Evolutionary conservation across 2,329 filamentous ascomycete genomes (phyloP).

Genomic region (Aspergillus aculeatus): DNA sequence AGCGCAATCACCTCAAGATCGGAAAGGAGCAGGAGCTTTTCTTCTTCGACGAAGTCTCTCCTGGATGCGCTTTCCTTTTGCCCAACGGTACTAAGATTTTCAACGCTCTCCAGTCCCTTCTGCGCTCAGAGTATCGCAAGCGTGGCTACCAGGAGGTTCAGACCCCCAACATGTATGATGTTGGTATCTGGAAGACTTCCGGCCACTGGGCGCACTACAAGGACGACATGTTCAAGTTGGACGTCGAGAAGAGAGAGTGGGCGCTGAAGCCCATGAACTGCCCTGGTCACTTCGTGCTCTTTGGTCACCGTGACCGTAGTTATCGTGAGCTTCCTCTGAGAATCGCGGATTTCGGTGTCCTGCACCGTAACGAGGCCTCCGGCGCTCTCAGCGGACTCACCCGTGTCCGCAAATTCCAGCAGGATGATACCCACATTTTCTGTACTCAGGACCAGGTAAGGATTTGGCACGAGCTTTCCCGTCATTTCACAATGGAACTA

Average conservation of each 20-base stretch:
- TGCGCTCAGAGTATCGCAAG: conserved; percentile 86
- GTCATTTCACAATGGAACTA: conserved; percentile 6
- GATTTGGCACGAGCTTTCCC: not conserved
- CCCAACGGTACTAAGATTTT: conserved; percentile 92
- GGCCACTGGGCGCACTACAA: conserved; percentile 93
- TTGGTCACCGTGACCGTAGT: conserved; percentile 76
- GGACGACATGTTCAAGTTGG: conserved; percentile 92
- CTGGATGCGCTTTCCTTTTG: conserved; percentile 87
- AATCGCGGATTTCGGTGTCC: conserved; percentile 91
- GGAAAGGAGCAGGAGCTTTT: conserved; percentile 95
- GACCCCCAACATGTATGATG: conserved; percentile 95
- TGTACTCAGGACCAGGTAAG: conserved; percentile 73
- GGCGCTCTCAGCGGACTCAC: conserved; percentile 89
- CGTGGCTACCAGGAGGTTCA: conserved; percentile 94
- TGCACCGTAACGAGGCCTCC: conserved; percentile 93
- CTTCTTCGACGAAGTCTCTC: conserved; percentile 93
- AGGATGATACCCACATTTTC: conserved; percentile 97
- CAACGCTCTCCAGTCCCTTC: conserved; percentile 78
- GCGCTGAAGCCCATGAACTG: conserved; percentile 98
- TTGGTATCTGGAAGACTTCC: conserved; percentile 87
- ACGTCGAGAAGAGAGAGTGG: conserved; percentile 76
- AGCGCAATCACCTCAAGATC: conserved; percentile 91
- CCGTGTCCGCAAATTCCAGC: conserved; percentile 87
- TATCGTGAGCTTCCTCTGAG: conserved; percentile 89
- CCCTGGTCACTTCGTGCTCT: conserved; percentile 88